These are phyloP conservation scores for Solanum lycopersicoides DNA, from an alignment of 257 asterid species.

Conservation along the genomic window DNA sequence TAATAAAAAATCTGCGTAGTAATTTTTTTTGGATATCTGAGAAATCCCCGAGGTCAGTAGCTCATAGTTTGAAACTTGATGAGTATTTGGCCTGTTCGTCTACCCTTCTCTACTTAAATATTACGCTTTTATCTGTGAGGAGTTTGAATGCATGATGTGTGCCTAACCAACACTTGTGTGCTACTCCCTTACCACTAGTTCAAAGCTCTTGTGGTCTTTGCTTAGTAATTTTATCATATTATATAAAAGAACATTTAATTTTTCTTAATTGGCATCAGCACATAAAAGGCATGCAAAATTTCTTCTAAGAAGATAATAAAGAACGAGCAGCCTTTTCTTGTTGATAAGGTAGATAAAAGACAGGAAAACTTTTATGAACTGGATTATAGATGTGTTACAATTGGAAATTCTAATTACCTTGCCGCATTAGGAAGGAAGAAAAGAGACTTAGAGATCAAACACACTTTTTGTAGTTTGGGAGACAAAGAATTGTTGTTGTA, in stretches of 20 bases:
- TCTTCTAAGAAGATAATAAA: not conserved
- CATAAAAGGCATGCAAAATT: not conserved
- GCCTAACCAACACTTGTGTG: not conserved
- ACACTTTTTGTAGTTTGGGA: not conserved
- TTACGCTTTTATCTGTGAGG: not conserved
- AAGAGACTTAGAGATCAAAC: not conserved
- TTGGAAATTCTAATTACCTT: not conserved
- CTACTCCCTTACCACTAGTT: not conserved
- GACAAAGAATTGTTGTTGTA: not conserved
- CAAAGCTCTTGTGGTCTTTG: not conserved
- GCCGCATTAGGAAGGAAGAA: not conserved
- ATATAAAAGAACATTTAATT: not conserved
- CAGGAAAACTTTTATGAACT: not conserved
- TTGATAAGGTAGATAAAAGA: not conserved
- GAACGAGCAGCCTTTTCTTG: not conserved
- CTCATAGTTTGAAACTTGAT: not conserved
- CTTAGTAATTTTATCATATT: not conserved
- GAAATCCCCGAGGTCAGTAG: not conserved
- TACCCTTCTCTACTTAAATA: not conserved
- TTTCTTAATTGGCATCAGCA: not conserved
- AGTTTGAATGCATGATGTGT: not conserved
- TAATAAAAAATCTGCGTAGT: not conserved
- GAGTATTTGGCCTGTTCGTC: not conserved
- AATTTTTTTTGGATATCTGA: not conserved
- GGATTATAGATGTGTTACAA: not conserved